These are phyloP conservation scores for Effrenium voratum DNA, from an alignment of 73 alveolate genomes.

Conservation along the genomic window DNA sequence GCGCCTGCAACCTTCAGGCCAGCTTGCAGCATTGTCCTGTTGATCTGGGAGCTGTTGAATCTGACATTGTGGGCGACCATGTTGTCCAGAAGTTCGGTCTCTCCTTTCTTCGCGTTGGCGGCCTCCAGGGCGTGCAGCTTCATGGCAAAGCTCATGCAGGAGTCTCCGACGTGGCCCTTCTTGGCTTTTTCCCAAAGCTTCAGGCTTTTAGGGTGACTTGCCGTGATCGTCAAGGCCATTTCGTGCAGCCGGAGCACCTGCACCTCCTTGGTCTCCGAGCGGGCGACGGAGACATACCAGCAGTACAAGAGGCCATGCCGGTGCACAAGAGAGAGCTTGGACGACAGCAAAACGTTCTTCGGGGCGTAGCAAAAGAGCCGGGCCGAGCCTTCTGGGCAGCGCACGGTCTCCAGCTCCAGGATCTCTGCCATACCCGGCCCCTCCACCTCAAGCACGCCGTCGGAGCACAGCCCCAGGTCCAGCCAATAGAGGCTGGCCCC, in stretches of 20 bases:
- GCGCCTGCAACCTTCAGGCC: background rate
- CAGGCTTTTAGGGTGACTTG: background rate
- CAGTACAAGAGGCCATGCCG: background rate
- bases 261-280: background rate
- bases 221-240: slow-evolving; percentile 21
- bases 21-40: background rate
- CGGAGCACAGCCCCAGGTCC: background rate
- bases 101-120: background rate
- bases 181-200: background rate
- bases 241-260: slow-evolving; percentile 1
- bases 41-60: background rate
- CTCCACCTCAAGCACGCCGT: background rate
- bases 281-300: slow-evolving; percentile 5
- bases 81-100: background rate
- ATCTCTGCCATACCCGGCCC: background rate
- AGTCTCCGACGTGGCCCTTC: background rate
- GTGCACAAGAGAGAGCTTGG: background rate
- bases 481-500: slow-evolving; percentile 13
- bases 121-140: background rate
- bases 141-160: background rate
- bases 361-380: background rate
- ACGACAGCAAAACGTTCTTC: background rate
- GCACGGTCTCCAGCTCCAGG: background rate
- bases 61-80: background rate
- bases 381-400: background rate